Percentiles rank a stretch among this genome's conserved stretches.
phyloP scores from a whole-genome alignment of 352 stramenopile species.

The Pythium volutum region DNA sequence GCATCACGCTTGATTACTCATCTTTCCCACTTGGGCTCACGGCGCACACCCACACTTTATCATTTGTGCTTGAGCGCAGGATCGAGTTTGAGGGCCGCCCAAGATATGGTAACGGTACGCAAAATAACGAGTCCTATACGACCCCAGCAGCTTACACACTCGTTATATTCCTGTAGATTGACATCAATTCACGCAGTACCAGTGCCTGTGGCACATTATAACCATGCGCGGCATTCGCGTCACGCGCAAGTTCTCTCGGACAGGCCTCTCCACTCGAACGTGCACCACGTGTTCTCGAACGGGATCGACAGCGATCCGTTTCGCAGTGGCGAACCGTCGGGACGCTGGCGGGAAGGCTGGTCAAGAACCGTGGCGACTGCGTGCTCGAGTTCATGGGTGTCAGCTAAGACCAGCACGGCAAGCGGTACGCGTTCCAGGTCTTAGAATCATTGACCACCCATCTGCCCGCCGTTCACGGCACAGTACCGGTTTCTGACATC shows the following conservation, averaged over 20 bases:
- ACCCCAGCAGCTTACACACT: too few relatives aligned
- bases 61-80: too few relatives aligned
- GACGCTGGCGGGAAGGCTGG: constrained; percentile 5
- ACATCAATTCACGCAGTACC: too few relatives aligned
- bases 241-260: constrained; percentile 25
- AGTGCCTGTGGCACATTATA: too few relatives aligned
- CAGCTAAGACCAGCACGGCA: constrained; percentile 24
- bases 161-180: too few relatives aligned
- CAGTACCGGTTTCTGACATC: too few relatives aligned
- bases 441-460: constrained; percentile 36
- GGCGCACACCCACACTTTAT: too few relatives aligned
- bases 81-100: too few relatives aligned
- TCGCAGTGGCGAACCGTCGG: constrained; percentile 12
- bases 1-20: too few relatives aligned
- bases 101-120: too few relatives aligned
- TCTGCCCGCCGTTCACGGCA: constrained; percentile 7
- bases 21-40: too few relatives aligned
- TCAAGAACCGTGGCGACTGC: constrained; percentile 38
- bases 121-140: too few relatives aligned
- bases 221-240: constrained; percentile 35
- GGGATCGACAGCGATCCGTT: constrained; percentile 27
- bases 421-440: constrained; percentile 40
- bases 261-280: constrained; percentile 22
- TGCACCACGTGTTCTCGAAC: constrained; percentile 40
- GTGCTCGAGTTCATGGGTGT: constrained; percentile 50